These are phyloP conservation scores for Amaranthus palmeri DNA, from an alignment of 148 eudicot genomes.

Conservation along the genomic window DNA sequence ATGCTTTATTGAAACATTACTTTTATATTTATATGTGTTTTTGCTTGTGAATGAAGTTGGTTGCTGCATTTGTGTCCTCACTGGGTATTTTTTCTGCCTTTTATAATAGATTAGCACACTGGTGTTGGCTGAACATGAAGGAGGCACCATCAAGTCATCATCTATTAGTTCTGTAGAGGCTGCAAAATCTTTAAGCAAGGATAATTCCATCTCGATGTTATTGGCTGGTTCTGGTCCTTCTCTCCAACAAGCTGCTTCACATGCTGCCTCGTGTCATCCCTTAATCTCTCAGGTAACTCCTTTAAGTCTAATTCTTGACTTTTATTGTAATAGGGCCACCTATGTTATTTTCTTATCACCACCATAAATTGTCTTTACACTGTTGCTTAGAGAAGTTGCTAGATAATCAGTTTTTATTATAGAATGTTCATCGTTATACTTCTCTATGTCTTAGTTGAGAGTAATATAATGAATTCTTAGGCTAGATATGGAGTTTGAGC, in stretches of 20 bases:
- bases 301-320: background rate
- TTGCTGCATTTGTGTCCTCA: background rate
- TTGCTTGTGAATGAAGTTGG: background rate
- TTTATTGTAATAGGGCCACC: too few relatives aligned
- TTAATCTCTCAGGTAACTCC: slow-evolving; percentile 61
- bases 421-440: background rate
- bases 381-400: background rate
- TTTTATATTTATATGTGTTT: background rate
- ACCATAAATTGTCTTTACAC: background rate
- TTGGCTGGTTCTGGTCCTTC: slow-evolving; percentile 91
- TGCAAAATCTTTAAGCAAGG: slow-evolving; percentile 56
- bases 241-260: slow-evolving; percentile 77
- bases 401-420: background rate
- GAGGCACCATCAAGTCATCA: slow-evolving; percentile 59
- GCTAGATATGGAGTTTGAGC: background rate
- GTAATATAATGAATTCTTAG: background rate
- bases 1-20: background rate
- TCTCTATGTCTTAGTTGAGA: background rate
- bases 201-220: slow-evolving; percentile 61
- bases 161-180: slow-evolving; percentile 78
- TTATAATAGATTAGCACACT: slow-evolving; percentile 67
- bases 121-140: slow-evolving; percentile 88
- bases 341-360: background rate
- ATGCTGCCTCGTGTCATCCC: slow-evolving; percentile 84
- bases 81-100: background rate